A percentile compares a stretch with the other conserved stretches of the same genome.
phyloP scores from a whole-genome alignment of 2,329 filamentous ascomycete genomes.

The Xylaria sp. region DNA sequence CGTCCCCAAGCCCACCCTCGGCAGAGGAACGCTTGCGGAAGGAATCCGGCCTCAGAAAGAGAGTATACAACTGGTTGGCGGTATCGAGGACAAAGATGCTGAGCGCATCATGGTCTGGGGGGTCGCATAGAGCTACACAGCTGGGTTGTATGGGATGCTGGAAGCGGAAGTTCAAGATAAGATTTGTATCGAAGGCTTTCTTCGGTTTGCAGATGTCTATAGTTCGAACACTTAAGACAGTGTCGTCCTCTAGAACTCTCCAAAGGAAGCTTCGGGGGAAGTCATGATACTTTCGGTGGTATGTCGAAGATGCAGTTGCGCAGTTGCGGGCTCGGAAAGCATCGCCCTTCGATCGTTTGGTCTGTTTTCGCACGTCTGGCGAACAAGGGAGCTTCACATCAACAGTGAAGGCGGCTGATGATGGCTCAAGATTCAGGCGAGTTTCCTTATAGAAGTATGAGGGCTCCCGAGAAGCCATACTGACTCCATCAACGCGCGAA shows the following conservation, averaged over 20 bases:
- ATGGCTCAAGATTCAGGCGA: conserved; percentile 78
- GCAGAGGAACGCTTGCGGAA: conserved; percentile 72
- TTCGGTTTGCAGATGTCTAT: conserved; percentile 76
- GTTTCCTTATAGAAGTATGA: conserved; percentile 83
- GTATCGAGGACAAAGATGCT: conserved; percentile 67
- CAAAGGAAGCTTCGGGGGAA: conserved; percentile 88
- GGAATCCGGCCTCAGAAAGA: conserved; percentile 80
- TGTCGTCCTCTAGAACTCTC: conserved; percentile 81
- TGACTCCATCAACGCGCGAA: conserved; percentile 59
- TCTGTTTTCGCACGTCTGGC: conserved; percentile 46
- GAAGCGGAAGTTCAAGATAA: conserved; percentile 80
- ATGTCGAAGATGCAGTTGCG: conserved; percentile 79
- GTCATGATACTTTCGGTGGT: conserved; percentile 75
- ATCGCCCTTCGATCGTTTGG: conserved; percentile 64
- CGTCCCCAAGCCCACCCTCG: conserved; percentile 74
- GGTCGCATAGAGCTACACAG: conserved; percentile 83
- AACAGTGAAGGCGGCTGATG: conserved; percentile 69
- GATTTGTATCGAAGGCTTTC: conserved; percentile 67
- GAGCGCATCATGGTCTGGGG: conserved; percentile 62
- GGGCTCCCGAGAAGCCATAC: conserved; percentile 66
- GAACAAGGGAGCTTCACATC: conserved; percentile 68
- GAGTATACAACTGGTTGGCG: conserved; percentile 79
- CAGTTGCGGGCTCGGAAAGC: conserved; percentile 73
- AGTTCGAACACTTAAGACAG: conserved; percentile 78
- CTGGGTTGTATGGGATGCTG: conserved; percentile 70